A percentile compares a stretch with the other conserved stretches of the same genome.
Evolutionary conservation across 2,329 filamentous ascomycete species (phyloP).

Genomic region (Phaeosphaeria sp.): DNA sequence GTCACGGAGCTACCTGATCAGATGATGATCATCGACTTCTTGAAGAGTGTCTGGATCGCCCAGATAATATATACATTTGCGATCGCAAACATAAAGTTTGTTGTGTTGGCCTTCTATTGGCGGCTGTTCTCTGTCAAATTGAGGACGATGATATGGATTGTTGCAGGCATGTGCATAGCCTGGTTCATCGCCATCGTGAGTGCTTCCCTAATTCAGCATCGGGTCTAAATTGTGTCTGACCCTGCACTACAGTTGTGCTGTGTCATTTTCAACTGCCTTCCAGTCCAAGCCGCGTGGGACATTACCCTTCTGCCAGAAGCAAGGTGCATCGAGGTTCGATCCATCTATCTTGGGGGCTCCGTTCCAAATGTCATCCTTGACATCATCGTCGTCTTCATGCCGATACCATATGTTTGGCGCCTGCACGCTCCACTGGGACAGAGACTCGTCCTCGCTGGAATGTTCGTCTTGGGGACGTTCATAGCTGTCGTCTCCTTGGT

Average conservation of each 20-base stretch:
- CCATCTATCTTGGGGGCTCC: constrained; percentile 31
- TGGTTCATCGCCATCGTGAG: constrained; percentile 30
- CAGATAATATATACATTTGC: constrained; percentile 26
- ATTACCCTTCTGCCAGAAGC: constrained; percentile 18
- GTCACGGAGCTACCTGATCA: constrained; percentile 12
- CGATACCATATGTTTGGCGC: constrained; percentile 32
- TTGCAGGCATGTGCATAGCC: constrained; percentile 16
- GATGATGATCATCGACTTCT: constrained; percentile 17
- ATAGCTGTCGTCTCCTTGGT: constrained; percentile 31
- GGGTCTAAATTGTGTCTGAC: too few relatives aligned
- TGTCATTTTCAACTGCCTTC: constrained; percentile 28
- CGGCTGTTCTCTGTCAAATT: constrained; percentile 28
- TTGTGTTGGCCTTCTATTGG: constrained; percentile 35
- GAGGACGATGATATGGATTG: constrained; percentile 11
- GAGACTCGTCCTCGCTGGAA: constrained; percentile 27
- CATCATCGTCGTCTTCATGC: constrained; percentile 28
- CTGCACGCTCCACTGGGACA: constrained; percentile 29
- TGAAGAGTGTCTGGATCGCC: constrained; percentile 22
- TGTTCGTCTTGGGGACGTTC: constrained; percentile 34
- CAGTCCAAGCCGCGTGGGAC: constrained; percentile 29
- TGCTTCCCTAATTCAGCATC: too few relatives aligned
- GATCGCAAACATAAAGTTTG: constrained; percentile 30
- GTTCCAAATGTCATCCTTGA: constrained; percentile 35
- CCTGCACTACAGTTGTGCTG: constrained; percentile 16
- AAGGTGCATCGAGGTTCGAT: constrained; percentile 25